Evolutionary conservation across 2,329 filamentous ascomycete genomes (phyloP).

Genomic region (Cadophora malorum): DNA sequence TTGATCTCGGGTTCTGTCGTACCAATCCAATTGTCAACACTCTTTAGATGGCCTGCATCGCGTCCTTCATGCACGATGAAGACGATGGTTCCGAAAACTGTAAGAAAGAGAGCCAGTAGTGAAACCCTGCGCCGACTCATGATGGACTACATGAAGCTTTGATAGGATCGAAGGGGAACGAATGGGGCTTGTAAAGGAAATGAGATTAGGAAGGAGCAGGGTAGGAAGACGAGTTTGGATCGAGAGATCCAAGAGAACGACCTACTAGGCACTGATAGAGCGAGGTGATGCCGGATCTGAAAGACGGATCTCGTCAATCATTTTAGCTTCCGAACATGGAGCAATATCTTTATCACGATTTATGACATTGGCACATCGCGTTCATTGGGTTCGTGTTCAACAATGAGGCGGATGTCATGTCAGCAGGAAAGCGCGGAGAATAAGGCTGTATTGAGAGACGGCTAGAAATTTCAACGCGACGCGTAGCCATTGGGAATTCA

Average conservation of each 20-base stretch:
- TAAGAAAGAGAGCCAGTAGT: slow-evolving; percentile 33
- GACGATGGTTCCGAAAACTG: slow-evolving; percentile 31
- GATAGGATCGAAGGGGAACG: neutral
- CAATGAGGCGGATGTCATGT: neutral
- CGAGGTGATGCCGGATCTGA: neutral
- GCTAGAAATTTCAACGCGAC: neutral
- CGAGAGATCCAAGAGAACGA: neutral
- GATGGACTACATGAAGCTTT: slow-evolving; percentile 30
- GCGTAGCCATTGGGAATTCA: too few species aligned
- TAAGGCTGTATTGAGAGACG: neutral
- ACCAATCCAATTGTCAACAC: slow-evolving; percentile 32
- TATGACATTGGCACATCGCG: neutral
- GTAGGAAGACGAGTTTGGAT: neutral
- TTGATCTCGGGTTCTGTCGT: slow-evolving; percentile 18
- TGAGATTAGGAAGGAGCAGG: neutral
- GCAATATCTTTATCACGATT: neutral
- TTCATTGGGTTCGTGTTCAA: neutral
- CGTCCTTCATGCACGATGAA: slow-evolving; percentile 32
- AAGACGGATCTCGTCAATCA: neutral
- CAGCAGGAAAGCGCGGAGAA: neutral
- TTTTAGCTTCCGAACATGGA: neutral
- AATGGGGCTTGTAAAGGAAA: neutral
- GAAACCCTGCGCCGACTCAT: slow-evolving; percentile 35
- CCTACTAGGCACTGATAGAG: neutral
- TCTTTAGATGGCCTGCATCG: slow-evolving; percentile 26